Evolutionary conservation across 768 basidiomycete genomes (phyloP).

Genomic region (Amanita exitialis): DNA sequence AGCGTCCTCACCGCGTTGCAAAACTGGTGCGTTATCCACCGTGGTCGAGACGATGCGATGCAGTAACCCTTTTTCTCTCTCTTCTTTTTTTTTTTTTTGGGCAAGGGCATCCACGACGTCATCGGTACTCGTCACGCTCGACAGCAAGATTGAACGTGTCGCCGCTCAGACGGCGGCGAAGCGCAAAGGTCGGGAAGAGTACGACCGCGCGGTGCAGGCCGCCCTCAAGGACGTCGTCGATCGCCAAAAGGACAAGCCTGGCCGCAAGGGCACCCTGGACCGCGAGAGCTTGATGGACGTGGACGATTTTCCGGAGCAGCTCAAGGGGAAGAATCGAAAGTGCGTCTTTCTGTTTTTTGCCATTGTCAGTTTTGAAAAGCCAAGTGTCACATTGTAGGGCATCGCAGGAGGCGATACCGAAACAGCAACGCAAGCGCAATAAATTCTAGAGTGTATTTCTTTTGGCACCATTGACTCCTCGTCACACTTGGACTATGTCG

Average conservation of each 20-base stretch:
- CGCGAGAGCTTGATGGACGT: constrained; percentile 45
- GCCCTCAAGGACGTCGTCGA: constrained; percentile 55
- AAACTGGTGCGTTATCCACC: constrained; percentile 35
- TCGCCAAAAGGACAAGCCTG: constrained; percentile 49
- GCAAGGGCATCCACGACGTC: constrained; percentile 63
- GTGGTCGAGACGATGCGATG: too few relatives aligned
- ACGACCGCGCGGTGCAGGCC: constrained; percentile 43
- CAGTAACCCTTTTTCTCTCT: constrained; percentile 24
- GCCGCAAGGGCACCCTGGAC: constrained; percentile 14
- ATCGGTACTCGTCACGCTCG: constrained; percentile 60
- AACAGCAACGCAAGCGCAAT: constrained; percentile 46
- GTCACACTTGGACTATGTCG: too few relatives aligned
- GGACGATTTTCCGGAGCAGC: constrained; percentile 42
- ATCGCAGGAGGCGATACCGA: constrained; percentile 31
- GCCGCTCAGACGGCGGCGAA: constrained; percentile 28
- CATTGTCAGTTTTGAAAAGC: not conserved
- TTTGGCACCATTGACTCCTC: too few relatives aligned
- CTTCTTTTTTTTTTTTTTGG: not conserved
- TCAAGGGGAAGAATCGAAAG: constrained; percentile 53
- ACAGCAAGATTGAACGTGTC: constrained; percentile 56
- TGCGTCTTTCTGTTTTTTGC: constrained; percentile 21
- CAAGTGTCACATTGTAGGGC: constrained; percentile 16
- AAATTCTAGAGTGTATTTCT: constrained; percentile 36
- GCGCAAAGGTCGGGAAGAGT: constrained; percentile 35
- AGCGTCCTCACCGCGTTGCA: constrained; percentile 49